These are phyloP conservation scores for Rhododendron ovatum DNA, from an alignment of 148 eudicot species.

Conservation along the genomic window DNA sequence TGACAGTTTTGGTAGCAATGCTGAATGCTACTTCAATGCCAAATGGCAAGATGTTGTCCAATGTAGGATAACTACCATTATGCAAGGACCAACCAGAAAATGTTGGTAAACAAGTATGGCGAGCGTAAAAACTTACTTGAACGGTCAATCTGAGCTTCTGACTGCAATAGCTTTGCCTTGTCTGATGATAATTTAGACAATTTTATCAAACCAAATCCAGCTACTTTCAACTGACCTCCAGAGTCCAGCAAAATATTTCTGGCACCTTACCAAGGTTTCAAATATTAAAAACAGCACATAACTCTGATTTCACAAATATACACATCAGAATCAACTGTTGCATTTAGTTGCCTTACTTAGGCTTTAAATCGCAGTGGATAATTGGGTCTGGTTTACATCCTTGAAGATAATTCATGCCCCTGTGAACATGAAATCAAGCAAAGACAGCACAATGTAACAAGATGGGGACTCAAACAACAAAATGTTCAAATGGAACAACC, in stretches of 20 bases:
- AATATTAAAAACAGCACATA: conserved; percentile 50
- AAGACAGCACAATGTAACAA: conserved; percentile 10
- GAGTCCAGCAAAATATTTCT: conserved; percentile 99
- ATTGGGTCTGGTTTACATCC: conserved; percentile 93
- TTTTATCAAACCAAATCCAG: conserved; percentile 81
- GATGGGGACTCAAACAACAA: not conserved
- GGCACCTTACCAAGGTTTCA: conserved; percentile 96
- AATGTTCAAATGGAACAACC: not conserved
- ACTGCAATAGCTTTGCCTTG: conserved; percentile 60
- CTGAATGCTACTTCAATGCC: not conserved
- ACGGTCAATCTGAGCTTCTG: conserved; percentile 41
- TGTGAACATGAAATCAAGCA: conserved; percentile 28
- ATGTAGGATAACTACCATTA: no score
- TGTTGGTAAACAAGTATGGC: not conserved
- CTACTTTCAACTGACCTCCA: conserved; percentile 83
- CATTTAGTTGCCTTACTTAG: conserved; percentile 82
- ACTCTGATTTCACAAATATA: conserved; percentile 1
- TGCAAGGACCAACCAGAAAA: not conserved
- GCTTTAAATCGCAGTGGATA: conserved; percentile 80
- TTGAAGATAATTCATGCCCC: conserved; percentile 96
- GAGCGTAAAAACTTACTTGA: conserved; percentile 48
- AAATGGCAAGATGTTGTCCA: conserved; percentile 3
- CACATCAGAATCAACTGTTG: conserved; percentile 27
- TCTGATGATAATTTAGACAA: conserved; percentile 69
- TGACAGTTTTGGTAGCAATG: conserved; percentile 3